A percentile compares a stretch with the other conserved stretches of the same genome.
These are phyloP conservation scores for Ophiostoma novo-ulmi DNA, from an alignment of 2,329 filamentous ascomycete genomes.

Conservation along the genomic window DNA sequence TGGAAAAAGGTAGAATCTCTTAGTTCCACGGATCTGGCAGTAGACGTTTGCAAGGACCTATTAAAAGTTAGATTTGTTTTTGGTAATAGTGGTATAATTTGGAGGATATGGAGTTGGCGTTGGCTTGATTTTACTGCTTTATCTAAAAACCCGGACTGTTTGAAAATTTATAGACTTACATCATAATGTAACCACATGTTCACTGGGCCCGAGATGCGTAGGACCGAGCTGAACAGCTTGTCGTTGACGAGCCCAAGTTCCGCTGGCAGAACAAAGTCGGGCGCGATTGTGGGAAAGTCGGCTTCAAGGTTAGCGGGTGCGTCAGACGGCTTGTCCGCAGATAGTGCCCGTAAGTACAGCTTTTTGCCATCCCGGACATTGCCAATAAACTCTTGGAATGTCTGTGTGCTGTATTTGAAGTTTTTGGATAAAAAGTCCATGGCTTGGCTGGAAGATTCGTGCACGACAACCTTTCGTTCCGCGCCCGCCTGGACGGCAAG, in stretches of 20 bases:
- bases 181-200: constrained; percentile 92
- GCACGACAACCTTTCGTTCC: constrained; percentile 64
- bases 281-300: constrained; percentile 66
- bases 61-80: background rate
- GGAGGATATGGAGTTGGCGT: background rate
- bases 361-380: constrained; percentile 54
- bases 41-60: constrained; percentile 83
- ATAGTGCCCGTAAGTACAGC: constrained; percentile 75
- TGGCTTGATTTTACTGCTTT: background rate
- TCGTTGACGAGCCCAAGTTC: constrained; percentile 54
- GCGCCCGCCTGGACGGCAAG: constrained; percentile 57
- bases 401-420: constrained; percentile 66
- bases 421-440: constrained; percentile 85
- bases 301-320: constrained; percentile 61
- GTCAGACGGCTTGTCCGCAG: constrained; percentile 61
- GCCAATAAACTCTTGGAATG: constrained; percentile 62
- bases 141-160: background rate
- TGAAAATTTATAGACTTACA: constrained; percentile 41
- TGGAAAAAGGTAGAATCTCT: constrained; percentile 71
- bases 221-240: constrained; percentile 70
- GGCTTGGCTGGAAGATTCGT: constrained; percentile 58
- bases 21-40: constrained; percentile 70
- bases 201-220: constrained; percentile 73
- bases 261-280: constrained; percentile 65
- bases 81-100: background rate